Evolutionary conservation across 345 rosid species (phyloP), one percentile per base, ranked within the genome.

Genomic region (Physaria fendleri): DNA sequence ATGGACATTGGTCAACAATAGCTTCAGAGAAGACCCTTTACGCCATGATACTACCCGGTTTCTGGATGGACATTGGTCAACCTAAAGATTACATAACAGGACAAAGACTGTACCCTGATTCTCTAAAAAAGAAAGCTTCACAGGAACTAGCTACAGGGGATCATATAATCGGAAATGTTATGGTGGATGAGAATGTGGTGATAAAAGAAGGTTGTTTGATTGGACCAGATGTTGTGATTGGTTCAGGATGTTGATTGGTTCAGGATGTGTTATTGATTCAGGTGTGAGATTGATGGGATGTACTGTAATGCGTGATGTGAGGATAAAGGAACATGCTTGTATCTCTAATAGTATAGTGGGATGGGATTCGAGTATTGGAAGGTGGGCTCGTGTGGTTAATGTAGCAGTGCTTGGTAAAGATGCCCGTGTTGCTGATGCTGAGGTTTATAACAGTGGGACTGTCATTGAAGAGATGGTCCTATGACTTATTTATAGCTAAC

Each of bases 181-280:
- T 87, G 65, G 79, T 76, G 33, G 83, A 90, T 14, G 91, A 85
- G 56, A 90, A 72, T 10, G 96, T 90, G 6, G 75, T 76, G 55
- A 82, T 87, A 1, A 91, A 95, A 22, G 91, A 87, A 50, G 81
- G 89, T 9, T 90, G 97, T 47, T 65, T 90, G 73, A 87, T 90
- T 4, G 97, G 97, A 41, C 97, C 96, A 0, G 94, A 90, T 56
- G 97, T 90, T 8, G 96, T 95, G 28, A 76, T 90, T 22, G 97
- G 97, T 27, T 82, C n/a, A n/a, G n/a, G n/a, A n/a, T n/a, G n/a
- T n/a, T n/a, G n/a, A n/a, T n/a, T n/a, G n/a, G n/a, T n/a, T n/a
- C 94, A 0, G 89, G 91, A 15, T 90, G 97, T 39, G 77, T 87
- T 10, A 82, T 90, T 4, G 97, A 85, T 40, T 54, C 95, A 0